Evolutionary conservation across 805 yeast genomes (phyloP).

Genomic region (Nakazawaea ishiwadae): DNA sequence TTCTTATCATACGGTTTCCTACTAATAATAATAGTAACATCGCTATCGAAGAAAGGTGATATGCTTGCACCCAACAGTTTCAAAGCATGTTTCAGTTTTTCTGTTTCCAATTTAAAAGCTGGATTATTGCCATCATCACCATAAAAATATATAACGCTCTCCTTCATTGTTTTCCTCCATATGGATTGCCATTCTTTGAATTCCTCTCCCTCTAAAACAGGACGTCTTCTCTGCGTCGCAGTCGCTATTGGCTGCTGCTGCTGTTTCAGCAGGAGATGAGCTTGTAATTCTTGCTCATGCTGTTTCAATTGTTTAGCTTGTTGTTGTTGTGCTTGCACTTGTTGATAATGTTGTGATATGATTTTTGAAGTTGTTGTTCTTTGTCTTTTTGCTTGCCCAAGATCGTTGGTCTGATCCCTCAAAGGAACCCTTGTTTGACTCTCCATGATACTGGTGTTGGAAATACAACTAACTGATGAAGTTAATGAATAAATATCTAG

Average conservation of each 20-base stretch:
- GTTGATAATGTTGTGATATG: conserved; percentile 9
- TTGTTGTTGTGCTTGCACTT: conserved; percentile 2
- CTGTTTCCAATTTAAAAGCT: conserved; percentile 25
- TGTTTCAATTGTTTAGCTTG: conserved; percentile 3
- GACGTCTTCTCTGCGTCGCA: conserved; percentile 12
- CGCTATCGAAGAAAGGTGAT: conserved; percentile 53
- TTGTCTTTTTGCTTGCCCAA: conserved; percentile 19
- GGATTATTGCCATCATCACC: conserved; percentile 29
- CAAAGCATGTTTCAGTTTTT: conserved; percentile 28
- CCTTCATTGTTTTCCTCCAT: conserved; percentile 56
- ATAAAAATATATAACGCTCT: conserved; percentile 55
- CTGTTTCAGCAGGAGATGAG: neutral
- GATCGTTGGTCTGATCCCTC: conserved; percentile 16
- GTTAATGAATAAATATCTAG: too few species aligned
- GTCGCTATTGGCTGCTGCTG: conserved; percentile 6
- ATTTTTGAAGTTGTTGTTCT: too few species aligned
- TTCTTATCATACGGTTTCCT: conserved; percentile 44
- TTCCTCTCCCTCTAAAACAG: conserved; percentile 31
- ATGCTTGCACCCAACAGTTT: conserved; percentile 50
- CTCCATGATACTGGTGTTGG: conserved; percentile 7
- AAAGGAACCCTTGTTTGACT: conserved; percentile 16
- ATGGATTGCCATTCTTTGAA: conserved; percentile 52
- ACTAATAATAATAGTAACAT: conserved; percentile 75
- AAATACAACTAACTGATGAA: too few species aligned
- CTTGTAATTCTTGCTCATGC: neutral